These are phyloP conservation scores for Geotrichum histeridarum DNA, from an alignment of 1,139 yeast genomes.

Conservation along the genomic window DNA sequence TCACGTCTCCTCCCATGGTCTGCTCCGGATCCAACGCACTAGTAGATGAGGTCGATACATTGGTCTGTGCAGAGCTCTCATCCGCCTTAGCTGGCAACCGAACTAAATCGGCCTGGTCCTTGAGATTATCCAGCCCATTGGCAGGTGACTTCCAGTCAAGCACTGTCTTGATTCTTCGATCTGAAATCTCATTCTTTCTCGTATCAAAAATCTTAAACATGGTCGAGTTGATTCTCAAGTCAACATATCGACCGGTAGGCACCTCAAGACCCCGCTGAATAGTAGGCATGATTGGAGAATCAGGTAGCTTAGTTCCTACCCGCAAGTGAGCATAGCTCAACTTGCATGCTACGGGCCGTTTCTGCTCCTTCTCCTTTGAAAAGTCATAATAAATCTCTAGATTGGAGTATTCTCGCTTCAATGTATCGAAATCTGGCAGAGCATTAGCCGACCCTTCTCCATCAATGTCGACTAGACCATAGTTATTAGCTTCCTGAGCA, in stretches of 20 bases:
- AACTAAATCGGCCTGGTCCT: constrained; percentile 3
- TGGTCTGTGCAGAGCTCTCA: neutral
- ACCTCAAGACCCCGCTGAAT: constrained; percentile 14
- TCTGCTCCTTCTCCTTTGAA: constrained; percentile 11
- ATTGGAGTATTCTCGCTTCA: constrained; percentile 46
- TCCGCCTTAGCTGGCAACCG: neutral
- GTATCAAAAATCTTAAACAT: constrained; percentile 7
- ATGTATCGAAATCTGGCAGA: constrained; percentile 52
- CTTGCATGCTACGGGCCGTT: constrained; percentile 17
- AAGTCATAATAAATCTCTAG: constrained; percentile 25
- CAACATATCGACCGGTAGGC: constrained; percentile 15
- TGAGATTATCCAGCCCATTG: neutral
- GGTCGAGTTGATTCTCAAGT: constrained; percentile 13
- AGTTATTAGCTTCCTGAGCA: constrained; percentile 61
- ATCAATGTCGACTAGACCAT: constrained; percentile 61
- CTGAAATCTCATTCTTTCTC: constrained; percentile 7
- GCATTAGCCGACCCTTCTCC: constrained; percentile 42
- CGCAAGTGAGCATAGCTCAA: constrained; percentile 13
- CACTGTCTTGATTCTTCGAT: neutral
- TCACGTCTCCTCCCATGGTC: no score
- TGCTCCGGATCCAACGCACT: no score
- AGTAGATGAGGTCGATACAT: no score
- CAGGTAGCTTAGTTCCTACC: constrained; percentile 14
- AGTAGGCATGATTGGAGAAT: constrained; percentile 11
- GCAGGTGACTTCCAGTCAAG: constrained; percentile 15